phyloP scores from a whole-genome alignment of 495 filamentous ascomycete species.

The Acidomyces sp. region DNA sequence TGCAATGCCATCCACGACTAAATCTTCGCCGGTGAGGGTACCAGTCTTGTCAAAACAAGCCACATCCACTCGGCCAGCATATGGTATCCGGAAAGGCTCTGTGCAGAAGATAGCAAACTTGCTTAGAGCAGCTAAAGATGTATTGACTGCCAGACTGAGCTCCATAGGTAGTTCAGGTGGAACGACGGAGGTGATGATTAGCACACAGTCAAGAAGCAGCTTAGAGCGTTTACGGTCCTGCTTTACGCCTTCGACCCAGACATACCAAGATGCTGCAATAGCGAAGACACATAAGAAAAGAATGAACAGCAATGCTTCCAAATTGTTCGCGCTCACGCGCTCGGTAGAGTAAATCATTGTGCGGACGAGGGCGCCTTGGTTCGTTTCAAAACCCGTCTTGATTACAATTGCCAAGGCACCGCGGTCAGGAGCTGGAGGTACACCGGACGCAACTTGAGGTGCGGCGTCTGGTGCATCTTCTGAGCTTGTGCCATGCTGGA shows the following conservation, averaged over 20 bases:
- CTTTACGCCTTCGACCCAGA: slow-evolving; percentile 89
- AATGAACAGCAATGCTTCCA: slow-evolving; percentile 88
- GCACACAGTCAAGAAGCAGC: slow-evolving; percentile 88
- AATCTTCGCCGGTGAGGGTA: slow-evolving; percentile 89
- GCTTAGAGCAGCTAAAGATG: slow-evolving; percentile 88
- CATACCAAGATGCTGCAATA: slow-evolving; percentile 97
- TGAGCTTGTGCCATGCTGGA: slow-evolving; percentile 66
- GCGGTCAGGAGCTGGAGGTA: slow-evolving; percentile 70
- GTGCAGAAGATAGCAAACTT: slow-evolving; percentile 97
- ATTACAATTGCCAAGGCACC: slow-evolving; percentile 88
- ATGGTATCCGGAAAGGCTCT: slow-evolving; percentile 98
- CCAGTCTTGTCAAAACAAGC: slow-evolving; percentile 99
- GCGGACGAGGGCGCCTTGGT: slow-evolving; percentile 89
- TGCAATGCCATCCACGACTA: slow-evolving; percentile 94
- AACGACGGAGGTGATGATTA: slow-evolving; percentile 95
- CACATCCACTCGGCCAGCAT: slow-evolving; percentile 86
- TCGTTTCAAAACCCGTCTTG: slow-evolving; percentile 98
- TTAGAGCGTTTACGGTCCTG: slow-evolving; percentile 94
- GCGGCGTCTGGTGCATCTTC: slow-evolving; percentile 53
- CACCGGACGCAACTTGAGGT: slow-evolving; percentile 51
- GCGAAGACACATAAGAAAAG: slow-evolving; percentile 93
- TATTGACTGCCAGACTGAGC: slow-evolving; percentile 92
- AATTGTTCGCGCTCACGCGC: slow-evolving; percentile 93
- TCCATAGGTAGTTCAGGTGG: slow-evolving; percentile 98
- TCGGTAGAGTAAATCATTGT: slow-evolving; percentile 99